These are phyloP conservation scores for Tillandsia fasciculata DNA, from an alignment of 176 grass and related monocot genomes.

Conservation along the genomic window DNA sequence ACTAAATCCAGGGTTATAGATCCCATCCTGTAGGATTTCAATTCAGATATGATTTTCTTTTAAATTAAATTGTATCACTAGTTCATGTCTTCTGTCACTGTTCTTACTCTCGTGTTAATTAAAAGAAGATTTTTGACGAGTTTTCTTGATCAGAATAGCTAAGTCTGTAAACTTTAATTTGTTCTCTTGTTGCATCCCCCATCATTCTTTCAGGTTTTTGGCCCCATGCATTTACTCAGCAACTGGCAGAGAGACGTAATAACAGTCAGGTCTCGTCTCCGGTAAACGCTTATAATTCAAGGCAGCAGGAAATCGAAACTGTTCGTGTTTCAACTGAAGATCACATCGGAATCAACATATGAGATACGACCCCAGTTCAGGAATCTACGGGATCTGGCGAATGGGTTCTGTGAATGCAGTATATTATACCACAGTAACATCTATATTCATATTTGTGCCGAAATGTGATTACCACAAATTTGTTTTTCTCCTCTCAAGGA, in stretches of 20 bases:
- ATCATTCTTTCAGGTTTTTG: constrained; percentile 45
- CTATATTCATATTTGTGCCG: background rate
- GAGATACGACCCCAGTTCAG: constrained; percentile 10
- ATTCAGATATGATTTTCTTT: too few relatives aligned
- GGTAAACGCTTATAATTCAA: constrained; percentile 8
- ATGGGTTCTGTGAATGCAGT: background rate
- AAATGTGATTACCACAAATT: background rate
- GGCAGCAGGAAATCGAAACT: background rate
- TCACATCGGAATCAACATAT: constrained; percentile 10
- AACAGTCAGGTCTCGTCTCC: background rate
- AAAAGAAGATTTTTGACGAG: too few relatives aligned
- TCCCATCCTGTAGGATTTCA: too few relatives aligned
- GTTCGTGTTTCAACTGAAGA: background rate
- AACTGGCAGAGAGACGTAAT: constrained; percentile 20
- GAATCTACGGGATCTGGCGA: constrained; percentile 31
- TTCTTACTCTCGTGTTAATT: too few relatives aligned
- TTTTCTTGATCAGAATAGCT: too few relatives aligned
- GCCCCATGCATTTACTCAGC: constrained; percentile 33
- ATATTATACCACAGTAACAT: background rate
- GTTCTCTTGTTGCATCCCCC: too few relatives aligned
- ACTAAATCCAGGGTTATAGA: too few relatives aligned
- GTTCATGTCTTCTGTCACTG: too few relatives aligned
- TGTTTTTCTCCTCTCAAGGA: background rate
- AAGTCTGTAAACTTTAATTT: background rate
- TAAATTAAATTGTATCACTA: too few relatives aligned